Evolutionary conservation across 2,329 filamentous ascomycete genomes (phyloP).

Genomic region (Magnaporthales sp.): DNA sequence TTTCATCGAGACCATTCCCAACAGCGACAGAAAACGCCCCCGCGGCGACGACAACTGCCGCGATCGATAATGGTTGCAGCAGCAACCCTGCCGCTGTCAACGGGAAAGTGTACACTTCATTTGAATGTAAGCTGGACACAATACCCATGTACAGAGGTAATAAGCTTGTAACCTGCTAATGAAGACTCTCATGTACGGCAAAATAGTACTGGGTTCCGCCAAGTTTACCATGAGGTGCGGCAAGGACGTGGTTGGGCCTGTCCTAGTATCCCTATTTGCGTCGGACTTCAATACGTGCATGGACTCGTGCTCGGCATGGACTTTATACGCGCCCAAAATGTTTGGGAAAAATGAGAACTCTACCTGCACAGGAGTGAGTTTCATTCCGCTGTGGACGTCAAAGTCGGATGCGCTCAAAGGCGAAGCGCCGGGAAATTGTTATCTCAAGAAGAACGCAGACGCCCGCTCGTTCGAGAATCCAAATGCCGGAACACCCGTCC

Average conservation of each 20-base stretch:
- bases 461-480: slow-evolving; percentile 20
- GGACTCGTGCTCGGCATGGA: slow-evolving; percentile 35
- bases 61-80: slow-evolving; percentile 31
- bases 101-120: slow-evolving; percentile 28
- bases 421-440: slow-evolving; percentile 34
- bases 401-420: slow-evolving; percentile 21
- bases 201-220: slow-evolving; percentile 24
- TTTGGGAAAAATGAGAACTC: slow-evolving; percentile 19
- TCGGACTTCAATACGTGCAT: slow-evolving; percentile 35
- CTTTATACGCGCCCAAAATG: slow-evolving; percentile 19
- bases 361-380: slow-evolving; percentile 30
- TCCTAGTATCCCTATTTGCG: slow-evolving; percentile 31
- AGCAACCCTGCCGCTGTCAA: slow-evolving; percentile 23
- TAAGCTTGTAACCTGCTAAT: neutral
- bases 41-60: slow-evolving; percentile 11
- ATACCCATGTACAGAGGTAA: slow-evolving; percentile 7
- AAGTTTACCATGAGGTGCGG: slow-evolving; percentile 35
- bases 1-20: slow-evolving; percentile 6
- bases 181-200: neutral
- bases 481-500: slow-evolving; percentile 24
- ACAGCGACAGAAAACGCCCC: slow-evolving; percentile 4
- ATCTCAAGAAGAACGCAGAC: slow-evolving; percentile 31
- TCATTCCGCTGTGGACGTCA: slow-evolving; percentile 33
- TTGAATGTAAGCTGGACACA: slow-evolving; percentile 21
- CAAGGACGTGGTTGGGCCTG: slow-evolving; percentile 26